Percentiles rank a stretch among this genome's conserved stretches.
Evolutionary conservation across 2,329 filamentous ascomycete species (phyloP).

Genomic region (Colletotrichum sp.): DNA sequence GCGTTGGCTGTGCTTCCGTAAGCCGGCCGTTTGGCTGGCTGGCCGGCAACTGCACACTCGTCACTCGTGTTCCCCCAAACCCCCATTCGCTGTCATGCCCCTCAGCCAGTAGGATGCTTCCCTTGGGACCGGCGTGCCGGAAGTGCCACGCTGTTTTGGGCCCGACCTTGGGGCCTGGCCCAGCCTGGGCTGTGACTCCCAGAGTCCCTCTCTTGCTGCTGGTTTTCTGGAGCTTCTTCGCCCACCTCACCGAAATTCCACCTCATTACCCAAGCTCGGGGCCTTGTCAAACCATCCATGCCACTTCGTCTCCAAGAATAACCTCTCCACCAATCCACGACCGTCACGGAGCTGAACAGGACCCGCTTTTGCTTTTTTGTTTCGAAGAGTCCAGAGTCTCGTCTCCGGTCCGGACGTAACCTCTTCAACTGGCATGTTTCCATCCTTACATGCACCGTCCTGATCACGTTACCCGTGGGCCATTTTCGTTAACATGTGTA

Average conservation of each 20-base stretch:
- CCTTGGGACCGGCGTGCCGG: background rate
- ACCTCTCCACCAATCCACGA: slow-evolving; percentile 4
- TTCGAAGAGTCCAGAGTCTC: background rate
- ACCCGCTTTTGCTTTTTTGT: background rate
- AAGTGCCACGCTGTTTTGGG: slow-evolving; percentile 12
- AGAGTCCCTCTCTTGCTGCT: background rate
- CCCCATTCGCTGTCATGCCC: background rate
- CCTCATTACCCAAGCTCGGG: background rate
- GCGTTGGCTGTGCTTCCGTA: slow-evolving; percentile 12
- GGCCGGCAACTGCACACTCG: background rate
- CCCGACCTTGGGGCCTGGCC: slow-evolving; percentile 1
- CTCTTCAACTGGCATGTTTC: background rate
- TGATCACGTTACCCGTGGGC: background rate
- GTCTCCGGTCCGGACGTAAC: background rate
- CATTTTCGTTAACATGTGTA: background rate
- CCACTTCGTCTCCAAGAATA: background rate
- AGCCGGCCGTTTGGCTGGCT: background rate
- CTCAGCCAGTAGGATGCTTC: slow-evolving; percentile 14
- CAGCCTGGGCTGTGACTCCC: background rate
- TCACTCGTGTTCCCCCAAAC: background rate
- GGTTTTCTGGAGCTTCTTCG: background rate
- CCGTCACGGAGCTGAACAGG: background rate
- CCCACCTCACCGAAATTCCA: background rate
- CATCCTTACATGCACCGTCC: background rate
- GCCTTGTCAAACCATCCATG: background rate